Base-by-base conservation (phyloP, 345 rosid genomes). In the Camelina sativa region DNA sequence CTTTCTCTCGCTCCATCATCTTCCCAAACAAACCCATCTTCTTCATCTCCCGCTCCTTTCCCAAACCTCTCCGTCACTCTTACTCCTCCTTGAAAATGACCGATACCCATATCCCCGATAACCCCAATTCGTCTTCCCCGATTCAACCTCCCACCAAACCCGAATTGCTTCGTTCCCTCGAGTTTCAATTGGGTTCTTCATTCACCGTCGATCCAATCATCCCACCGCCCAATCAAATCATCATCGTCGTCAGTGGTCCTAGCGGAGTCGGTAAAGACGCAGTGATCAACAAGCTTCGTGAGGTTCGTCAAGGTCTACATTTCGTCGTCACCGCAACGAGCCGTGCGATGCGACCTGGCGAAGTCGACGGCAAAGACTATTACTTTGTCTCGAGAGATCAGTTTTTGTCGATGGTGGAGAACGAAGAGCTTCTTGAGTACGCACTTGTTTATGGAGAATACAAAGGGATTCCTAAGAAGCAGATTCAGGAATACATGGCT, bases 241-340 rank as follows among this genome's bases (percentile, higher is more conserved):
- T 94, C 63, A 79, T 91, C 32, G 97, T 94, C 4, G 85, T 94
- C 20, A 86, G 95, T 28, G 97, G 98, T 8, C 96, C 98, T 0
- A 91, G 97, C 50, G 96, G 98, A 20, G 98, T 90, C 1, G 98
- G 98, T 12, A 94, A 94, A 81, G 98, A 94, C 60, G 89, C 98
- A 3, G 89, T 94, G 48, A 91, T 94, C 73, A 86, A 68, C 16
- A 84, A 83, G 47, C 84, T 94, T 62, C 81, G 85, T 53, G 90
- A 94, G 61, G 76, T 68, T 0, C 80, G 96, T 5, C 58, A 83
- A 16, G 78, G 82, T 46, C 80, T 91, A 32, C 97, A 88, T 69
- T 94, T 91, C 56, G 96, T 90, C 11, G 98, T 94, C 10, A 94
- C 98, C 3, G 96, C 97, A 0, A 90, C 95, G 0, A 90, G 86